Conservation (phyloP, 208 protist genomes). For the Angomonas deanei region DNA sequence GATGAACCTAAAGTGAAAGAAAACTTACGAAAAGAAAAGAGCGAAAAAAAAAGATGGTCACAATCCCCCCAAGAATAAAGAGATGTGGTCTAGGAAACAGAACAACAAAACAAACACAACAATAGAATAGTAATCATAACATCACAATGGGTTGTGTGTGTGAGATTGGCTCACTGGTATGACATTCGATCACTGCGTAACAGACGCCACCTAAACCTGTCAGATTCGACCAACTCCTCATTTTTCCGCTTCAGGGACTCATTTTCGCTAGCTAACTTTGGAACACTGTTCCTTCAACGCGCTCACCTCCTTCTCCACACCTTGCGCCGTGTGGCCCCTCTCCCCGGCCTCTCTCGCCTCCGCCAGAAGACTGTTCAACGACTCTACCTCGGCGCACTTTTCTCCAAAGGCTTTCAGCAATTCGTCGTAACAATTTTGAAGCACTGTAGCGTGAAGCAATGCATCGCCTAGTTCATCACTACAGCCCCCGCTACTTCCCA, state of each 20-base stretch:
- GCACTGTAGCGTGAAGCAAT: background rate
- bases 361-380: background rate
- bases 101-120: background rate
- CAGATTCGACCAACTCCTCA: background rate
- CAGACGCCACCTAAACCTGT: background rate
- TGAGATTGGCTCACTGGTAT: background rate
- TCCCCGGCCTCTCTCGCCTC: background rate
- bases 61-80: too few relatives aligned
- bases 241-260: background rate
- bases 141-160: background rate
- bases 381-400: background rate
- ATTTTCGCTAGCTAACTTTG: too few relatives aligned
- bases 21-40: background rate
- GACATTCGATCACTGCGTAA: background rate
- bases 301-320: background rate
- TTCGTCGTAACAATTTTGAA: background rate
- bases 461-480: background rate
- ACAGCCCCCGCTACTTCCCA: background rate
- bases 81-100: background rate
- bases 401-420: background rate
- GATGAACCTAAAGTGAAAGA: background rate
- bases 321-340: background rate
- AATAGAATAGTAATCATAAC: slow-evolving; percentile 12
- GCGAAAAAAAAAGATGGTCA: slow-evolving; percentile 1
- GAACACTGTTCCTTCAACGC: background rate